Conservation (phyloP, 2,329 filamentous ascomycete species). For the Tolypocladium tropicale region DNA sequence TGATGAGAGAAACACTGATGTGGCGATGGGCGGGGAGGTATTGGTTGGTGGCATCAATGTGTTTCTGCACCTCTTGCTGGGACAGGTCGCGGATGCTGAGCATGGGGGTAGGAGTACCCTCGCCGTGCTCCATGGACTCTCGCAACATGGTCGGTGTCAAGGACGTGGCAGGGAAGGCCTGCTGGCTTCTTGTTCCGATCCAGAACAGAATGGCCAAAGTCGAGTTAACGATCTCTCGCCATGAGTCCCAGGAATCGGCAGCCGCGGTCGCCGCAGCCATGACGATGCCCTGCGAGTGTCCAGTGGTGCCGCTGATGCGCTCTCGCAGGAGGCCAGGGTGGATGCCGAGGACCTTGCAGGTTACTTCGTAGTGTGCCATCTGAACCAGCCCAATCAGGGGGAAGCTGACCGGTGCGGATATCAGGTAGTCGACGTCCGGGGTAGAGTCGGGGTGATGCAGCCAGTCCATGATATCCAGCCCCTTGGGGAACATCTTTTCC, state of each 20-base stretch:
- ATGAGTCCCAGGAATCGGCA: slow-evolving; percentile 87
- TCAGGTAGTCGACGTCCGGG: slow-evolving; percentile 87
- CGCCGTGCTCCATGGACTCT: slow-evolving; percentile 87
- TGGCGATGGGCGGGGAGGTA: slow-evolving; percentile 88
- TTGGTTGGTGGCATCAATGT: slow-evolving; percentile 94
- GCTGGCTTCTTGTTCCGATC: slow-evolving; percentile 95
- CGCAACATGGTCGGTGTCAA: slow-evolving; percentile 83
- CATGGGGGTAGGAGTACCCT: slow-evolving; percentile 96
- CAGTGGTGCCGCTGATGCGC: slow-evolving; percentile 77
- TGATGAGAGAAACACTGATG: slow-evolving; percentile 89
- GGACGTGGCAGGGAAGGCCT: slow-evolving; percentile 92
- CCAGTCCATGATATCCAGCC: slow-evolving; percentile 92
- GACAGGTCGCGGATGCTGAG: slow-evolving; percentile 92
- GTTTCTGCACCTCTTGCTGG: slow-evolving; percentile 80
- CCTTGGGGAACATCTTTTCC: slow-evolving; percentile 94
- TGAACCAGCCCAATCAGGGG: slow-evolving; percentile 94
- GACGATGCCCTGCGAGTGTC: slow-evolving; percentile 93
- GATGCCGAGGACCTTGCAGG: slow-evolving; percentile 82
- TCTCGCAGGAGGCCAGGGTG: slow-evolving; percentile 83
- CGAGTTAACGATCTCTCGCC: slow-evolving; percentile 66
- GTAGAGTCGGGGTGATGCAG: slow-evolving; percentile 81
- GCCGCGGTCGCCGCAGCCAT: slow-evolving; percentile 87
- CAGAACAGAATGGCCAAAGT: slow-evolving; percentile 93
- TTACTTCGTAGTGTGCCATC: slow-evolving; percentile 89
- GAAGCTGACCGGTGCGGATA: slow-evolving; percentile 90